Base-by-base conservation (phyloP, 2,329 filamentous ascomycete species). In the Pseudogymnoascus sp. region DNA sequence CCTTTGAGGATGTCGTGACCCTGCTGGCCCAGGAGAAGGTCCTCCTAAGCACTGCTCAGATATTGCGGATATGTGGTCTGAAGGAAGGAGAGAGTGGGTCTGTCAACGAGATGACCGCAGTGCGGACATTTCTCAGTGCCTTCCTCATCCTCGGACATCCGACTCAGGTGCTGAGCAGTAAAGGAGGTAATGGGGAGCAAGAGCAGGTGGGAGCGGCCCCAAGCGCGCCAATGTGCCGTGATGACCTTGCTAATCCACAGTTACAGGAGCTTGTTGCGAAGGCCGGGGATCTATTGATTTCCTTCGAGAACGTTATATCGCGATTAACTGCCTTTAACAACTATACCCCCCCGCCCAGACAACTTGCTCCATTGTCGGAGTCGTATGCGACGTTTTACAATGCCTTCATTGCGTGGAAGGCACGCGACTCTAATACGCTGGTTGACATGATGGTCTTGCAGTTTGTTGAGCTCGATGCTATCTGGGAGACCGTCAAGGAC, bases 391-490 rank as follows among this genome's bases (percentile, higher is more conserved):
- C 86, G 0, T 94, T 91, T 67, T 84, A 87, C 67, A 87, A 89
- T 60, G 88, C 88, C 1, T 92, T 94, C 69, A 88, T 90, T 63
- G 85, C 88, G 3, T 94, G 90, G 90, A 91, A 92, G 73, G 86
- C 89, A 1, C 83, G 89, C 59, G 90, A 93, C 70, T 90, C 88
- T 0, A 86, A 86, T 60, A 86, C 89, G 0, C 77, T 94, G 4
- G 84, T 93, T 59, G 88, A 92, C 67, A 87, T 90, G 61, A 92
- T 94, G 89, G 80, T 93, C n/a, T 81, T 90, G 68, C 89, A 91
- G 65, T 92, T 93, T 72, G 88, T 92, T 16, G 89, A 91, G 70
- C 81, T 94, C 2, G 90, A 94, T 69, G 87, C 87, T 35, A 93
- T 93, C 57, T 89, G 89, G 79, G 88, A 91, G 70, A 89, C 87